Conservation (phyloP, 805 yeast species). For the Starmerella tilneyi region DNA sequence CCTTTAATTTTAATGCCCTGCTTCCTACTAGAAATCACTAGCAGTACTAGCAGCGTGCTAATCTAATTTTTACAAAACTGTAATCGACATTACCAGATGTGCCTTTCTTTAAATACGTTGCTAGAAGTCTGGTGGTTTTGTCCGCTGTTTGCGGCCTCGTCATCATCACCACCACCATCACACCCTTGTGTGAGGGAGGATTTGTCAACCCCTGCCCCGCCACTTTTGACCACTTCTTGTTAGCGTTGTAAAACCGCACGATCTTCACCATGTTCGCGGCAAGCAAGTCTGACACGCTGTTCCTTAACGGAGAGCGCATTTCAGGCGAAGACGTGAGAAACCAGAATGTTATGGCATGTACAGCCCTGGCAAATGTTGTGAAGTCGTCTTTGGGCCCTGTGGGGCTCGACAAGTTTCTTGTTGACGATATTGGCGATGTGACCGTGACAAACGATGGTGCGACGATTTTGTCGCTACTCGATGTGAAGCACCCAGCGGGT, state of each 20-base stretch:
- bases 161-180: too few relatives aligned
- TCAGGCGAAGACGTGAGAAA: constrained; percentile 94
- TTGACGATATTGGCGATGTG: constrained; percentile 97
- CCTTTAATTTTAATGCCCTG: too few relatives aligned
- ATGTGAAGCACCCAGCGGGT: constrained; percentile 98
- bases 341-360: constrained; percentile 88
- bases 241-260: neutral
- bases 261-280: constrained; percentile 19
- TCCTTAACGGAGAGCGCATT: constrained; percentile 90
- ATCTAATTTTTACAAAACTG: too few relatives aligned
- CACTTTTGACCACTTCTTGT: constrained; percentile 1
- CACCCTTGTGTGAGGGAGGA: too few relatives aligned
- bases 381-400: constrained; percentile 96
- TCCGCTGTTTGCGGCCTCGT: too few relatives aligned
- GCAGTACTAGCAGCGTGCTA: too few relatives aligned
- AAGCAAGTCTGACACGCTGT: constrained; percentile 54
- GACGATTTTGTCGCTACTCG: constrained; percentile 77
- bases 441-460: constrained; percentile 99
- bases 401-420: constrained; percentile 96
- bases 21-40: too few relatives aligned
- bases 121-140: too few relatives aligned
- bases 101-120: too few relatives aligned
- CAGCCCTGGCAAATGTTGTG: constrained; percentile 70
- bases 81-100: too few relatives aligned
- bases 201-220: neutral